phyloP scores from a whole-genome alignment of 192 early-diverging fungal genomes.

The Physocladia obscura region DNA sequence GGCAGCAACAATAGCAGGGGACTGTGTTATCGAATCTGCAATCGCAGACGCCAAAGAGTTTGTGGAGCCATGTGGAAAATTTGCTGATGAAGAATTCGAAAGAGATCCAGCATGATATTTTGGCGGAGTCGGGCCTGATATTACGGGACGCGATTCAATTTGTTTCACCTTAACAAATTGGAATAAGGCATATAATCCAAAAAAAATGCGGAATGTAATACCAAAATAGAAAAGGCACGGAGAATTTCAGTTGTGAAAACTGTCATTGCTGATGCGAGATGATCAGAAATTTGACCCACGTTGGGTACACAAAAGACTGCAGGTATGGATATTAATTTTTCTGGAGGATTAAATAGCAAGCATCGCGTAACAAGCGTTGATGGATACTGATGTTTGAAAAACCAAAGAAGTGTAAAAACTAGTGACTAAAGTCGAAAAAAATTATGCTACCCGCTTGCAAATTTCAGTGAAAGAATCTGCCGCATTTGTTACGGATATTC shows the following conservation, averaged over 20 bases:
- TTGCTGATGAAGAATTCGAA: neutral
- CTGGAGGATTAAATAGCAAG: slow-evolving; percentile 77
- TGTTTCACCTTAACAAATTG: slow-evolving; percentile 37
- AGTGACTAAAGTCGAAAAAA: too few species aligned
- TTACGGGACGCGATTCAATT: slow-evolving; percentile 60
- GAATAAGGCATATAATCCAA: neutral
- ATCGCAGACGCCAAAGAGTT: neutral
- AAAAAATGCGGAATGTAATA: slow-evolving; percentile 43
- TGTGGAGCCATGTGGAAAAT: neutral
- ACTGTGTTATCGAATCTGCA: neutral
- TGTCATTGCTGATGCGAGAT: slow-evolving; percentile 74
- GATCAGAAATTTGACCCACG: slow-evolving; percentile 74
- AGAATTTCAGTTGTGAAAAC: slow-evolving; percentile 76
- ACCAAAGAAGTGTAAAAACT: neutral
- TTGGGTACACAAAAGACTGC: slow-evolving; percentile 79
- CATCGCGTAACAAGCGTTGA: slow-evolving; percentile 68
- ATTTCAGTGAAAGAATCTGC: slow-evolving; percentile 60
- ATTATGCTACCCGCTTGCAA: slow-evolving; percentile 65
- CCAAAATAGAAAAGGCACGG: slow-evolving; percentile 63
- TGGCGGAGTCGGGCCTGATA: slow-evolving; percentile 45
- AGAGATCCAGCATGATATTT: slow-evolving; percentile 5
- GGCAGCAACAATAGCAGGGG: slow-evolving; percentile 7
- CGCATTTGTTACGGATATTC: too few species aligned
- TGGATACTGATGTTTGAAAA: slow-evolving; percentile 53
- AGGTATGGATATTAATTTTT: slow-evolving; percentile 69